Evolutionary conservation across 176 grass and related monocot genomes (phyloP), one percentile per base, ranked within the genome.

Genomic region (Themeda triandra): DNA sequence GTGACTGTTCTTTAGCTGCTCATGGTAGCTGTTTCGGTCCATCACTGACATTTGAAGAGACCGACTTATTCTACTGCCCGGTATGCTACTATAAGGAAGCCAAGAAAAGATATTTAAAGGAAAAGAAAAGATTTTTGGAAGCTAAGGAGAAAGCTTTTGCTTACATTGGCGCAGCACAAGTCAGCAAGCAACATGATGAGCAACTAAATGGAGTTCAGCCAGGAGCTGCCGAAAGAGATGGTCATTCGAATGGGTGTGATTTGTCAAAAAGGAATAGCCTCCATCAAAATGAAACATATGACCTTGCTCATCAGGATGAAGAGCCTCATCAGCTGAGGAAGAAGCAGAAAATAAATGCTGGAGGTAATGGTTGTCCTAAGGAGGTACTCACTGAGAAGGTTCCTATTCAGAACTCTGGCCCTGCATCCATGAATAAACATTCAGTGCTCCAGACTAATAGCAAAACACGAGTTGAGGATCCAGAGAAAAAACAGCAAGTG

Each of bases 71-170:
- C 32, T 83, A 85, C 63, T 92, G 86, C 62, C 90, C 86, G 2
- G 30, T 92, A 71, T 92, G 90, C 60, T 86, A 71, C 58, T 88
- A 82, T 79, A 74, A 66, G 28, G 83, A 69, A 86, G 86, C 82
- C 58, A 49, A 45, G 69, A 60, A 73, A 73, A 77, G 78, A 75
- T 92, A 92, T 88, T 28, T 77, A 65, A 85, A 88, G 30, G 82
- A 78, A 35, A 88, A 59, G 83, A 44, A 67, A 73, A 82, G 73
- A 79, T 92, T 88, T 88, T 30, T 66, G 36, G 81, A 88, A 24
- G 86, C 82, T 28, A 86, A 48, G 79, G 31, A 81, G 27, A 84
- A 70, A 30, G 73, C 85, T 51, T 23, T 82, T 56, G 49, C 65
- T 77, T 92, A 88, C 73, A 42, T 92, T 41, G 82, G 78, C 69